Evolutionary conservation across 2,329 filamentous ascomycete genomes (phyloP).

Genomic region (Penicillium sp.): DNA sequence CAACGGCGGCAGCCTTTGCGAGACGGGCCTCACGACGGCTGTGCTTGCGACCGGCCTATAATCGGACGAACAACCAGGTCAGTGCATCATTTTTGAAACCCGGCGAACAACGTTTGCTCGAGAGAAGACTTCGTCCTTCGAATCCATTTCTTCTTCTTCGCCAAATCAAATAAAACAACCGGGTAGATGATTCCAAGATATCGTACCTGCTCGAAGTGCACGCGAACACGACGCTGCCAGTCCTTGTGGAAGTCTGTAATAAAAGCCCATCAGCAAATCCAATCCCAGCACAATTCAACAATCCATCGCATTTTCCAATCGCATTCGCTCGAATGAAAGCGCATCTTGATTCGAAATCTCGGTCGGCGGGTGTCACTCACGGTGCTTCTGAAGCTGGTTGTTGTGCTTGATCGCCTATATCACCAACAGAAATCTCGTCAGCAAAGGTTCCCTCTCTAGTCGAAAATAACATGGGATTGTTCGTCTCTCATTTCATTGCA

Average conservation of each 20-base stretch:
- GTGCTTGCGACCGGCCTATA: slow-evolving; percentile 93
- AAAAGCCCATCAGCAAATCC: slow-evolving; percentile 33
- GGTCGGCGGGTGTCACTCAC: slow-evolving; percentile 57
- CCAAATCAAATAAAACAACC: slow-evolving; percentile 19
- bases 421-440: slow-evolving; percentile 35
- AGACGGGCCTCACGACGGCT: slow-evolving; percentile 88
- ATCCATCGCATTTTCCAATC: slow-evolving; percentile 12
- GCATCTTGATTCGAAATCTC: slow-evolving; percentile 12
- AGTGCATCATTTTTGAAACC: slow-evolving; percentile 31
- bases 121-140: slow-evolving; percentile 20
- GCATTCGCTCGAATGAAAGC: slow-evolving; percentile 7
- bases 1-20: slow-evolving; percentile 92
- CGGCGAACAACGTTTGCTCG: neutral
- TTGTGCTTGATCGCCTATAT: slow-evolving; percentile 98
- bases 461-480: slow-evolving; percentile 14
- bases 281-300: slow-evolving; percentile 23
- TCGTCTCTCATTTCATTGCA: slow-evolving; percentile 17
- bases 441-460: slow-evolving; percentile 13
- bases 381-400: slow-evolving; percentile 97
- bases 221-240: slow-evolving; percentile 98
- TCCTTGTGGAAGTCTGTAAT: slow-evolving; percentile 96
- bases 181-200: slow-evolving; percentile 33
- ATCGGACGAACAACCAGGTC: slow-evolving; percentile 39
- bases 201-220: slow-evolving; percentile 99
- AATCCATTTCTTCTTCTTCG: slow-evolving; percentile 1